Base-by-base conservation (phyloP, 768 basidiomycete genomes). In the Suillus variegatus region DNA sequence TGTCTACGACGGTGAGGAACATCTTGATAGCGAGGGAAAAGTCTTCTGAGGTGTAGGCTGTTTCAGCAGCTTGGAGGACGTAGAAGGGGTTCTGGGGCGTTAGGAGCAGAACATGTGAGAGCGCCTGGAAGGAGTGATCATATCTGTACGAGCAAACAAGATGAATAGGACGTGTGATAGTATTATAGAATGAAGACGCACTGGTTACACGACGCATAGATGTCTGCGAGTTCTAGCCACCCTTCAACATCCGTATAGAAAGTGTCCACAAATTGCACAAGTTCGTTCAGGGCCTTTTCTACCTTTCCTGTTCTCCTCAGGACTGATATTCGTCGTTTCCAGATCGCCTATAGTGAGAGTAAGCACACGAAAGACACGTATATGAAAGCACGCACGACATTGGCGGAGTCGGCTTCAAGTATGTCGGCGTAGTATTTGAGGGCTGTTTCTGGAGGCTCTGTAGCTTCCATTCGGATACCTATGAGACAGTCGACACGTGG, bases 231-330 rank as follows among this genome's bases (percentile, higher is more conserved):
- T 74, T 95, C 91, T 20, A 92, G 77, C 95, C 95, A 97, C 13
- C 86, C 94, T 69, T 95, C 93, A 16, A 90, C 81, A 68, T 97
- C 95, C 25, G 88, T 87, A 74, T 97, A 97, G 73, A 94, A 91
- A 0, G 90, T 93, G 71, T 97, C 95, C 22, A 95, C 83, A 69
- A 90, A 88, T 51, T 83, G 80, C 16, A 85, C 85, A 4, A 97
- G 82, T 71, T 94, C 88, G 12, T 88, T 84, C 2, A 91, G 87
- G 0, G 92, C 89, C 58, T 82, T 82, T 60, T 93, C 87, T 0
- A 84, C 76, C 72, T 85, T 85, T 55, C 92, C 88, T 8, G 78
- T 81, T 12, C 86, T 81, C 54, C 89, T 80, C 12, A 91, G 82
- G 13, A 94, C 85, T 0, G 92, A 87, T 68, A 93, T 87, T 62